These are phyloP conservation scores for Breviolum minutum DNA, from an alignment of 73 alveolate species.

Conservation along the genomic window DNA sequence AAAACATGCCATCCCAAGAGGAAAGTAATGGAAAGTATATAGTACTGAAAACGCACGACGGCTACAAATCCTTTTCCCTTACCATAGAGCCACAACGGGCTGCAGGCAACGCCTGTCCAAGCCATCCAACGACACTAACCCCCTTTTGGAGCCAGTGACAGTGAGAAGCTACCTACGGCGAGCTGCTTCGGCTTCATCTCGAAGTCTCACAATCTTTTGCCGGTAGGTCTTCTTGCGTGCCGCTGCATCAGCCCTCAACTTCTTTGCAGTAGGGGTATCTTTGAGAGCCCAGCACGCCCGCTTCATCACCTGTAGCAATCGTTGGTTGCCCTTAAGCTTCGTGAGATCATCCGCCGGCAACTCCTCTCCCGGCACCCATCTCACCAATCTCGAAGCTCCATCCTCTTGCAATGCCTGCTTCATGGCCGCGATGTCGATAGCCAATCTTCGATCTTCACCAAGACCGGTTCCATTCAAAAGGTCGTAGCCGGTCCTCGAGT, in stretches of 20 bases:
- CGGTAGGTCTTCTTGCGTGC: neutral
- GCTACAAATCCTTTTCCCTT: too few relatives aligned
- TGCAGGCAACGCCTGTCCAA: too few relatives aligned
- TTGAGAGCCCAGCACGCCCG: neutral
- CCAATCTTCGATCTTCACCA: neutral
- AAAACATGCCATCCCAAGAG: too few relatives aligned
- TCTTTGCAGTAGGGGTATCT: neutral
- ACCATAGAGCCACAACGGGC: too few relatives aligned
- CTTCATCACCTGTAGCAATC: neutral
- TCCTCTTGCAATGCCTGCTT: neutral
- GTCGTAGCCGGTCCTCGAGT: conserved; percentile 28
- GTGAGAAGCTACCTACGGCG: neutral
- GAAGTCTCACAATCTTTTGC: neutral
- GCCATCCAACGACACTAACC: neutral
- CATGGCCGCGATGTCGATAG: neutral
- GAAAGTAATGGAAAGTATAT: too few relatives aligned
- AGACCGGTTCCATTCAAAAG: neutral
- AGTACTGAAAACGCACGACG: too few relatives aligned
- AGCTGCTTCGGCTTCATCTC: too few relatives aligned
- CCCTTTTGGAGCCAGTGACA: neutral
- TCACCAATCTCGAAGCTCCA: neutral
- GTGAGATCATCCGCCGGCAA: neutral
- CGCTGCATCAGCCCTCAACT: neutral
- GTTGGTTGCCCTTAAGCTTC: conserved; percentile 13
- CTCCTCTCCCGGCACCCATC: conserved; percentile 16